Base-by-base conservation (phyloP, 2,329 filamentous ascomycete species). In the Stachybotrys chartarum region DNA sequence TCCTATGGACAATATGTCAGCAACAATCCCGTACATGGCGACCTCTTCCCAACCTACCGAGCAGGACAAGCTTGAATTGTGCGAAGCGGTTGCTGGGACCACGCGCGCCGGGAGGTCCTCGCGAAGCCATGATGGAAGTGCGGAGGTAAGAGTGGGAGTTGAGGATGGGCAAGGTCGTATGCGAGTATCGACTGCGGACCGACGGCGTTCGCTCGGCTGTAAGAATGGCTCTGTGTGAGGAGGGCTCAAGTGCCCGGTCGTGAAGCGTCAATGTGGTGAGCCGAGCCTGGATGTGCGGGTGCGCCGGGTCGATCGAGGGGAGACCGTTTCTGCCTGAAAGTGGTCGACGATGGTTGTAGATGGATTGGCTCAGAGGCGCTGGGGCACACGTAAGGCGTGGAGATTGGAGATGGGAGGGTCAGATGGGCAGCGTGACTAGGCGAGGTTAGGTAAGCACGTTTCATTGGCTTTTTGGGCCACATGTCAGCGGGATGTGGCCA, bases 61-160 rank as follows among this genome's bases (percentile, higher is more conserved):
- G 82, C 70, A 99, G 81, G 63, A 99, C 94, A 66, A 99, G 84
- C 82, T 99, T 99, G 79, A 99, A 99, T 82, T 99, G 94, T 67
- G 94, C 93, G 75, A 99, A 97, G 69, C 93, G 87, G 75, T 89
- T 84, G 85, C 86, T 84, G 81, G 80, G 75, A 70, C 80, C 82
- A 66, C 82, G 81, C 64, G 79, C 76, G 66, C 80, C 81, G 63
- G 80, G 77, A 66, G 75, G 86, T 77, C 85, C 85, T 85, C 91
- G 86, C 73, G 89, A 83, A 76, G 92, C 89, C 93, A 97, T 97
- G 72, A 66, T 79, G 70, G 45, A 24, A 17, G 16, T n/a, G 18
- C 11, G 10, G 45, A 47, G 45, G 45, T 42, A 10, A 14, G 14
- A 14, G 35, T 42, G 8, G 35, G 35, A 42, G 8, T 10, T 42